A percentile compares a stretch with the other conserved stretches of the same genome.
These are phyloP conservation scores for Schizosaccharomyces octosporus DNA, from an alignment of 805 yeast species.

Conservation along the genomic window DNA sequence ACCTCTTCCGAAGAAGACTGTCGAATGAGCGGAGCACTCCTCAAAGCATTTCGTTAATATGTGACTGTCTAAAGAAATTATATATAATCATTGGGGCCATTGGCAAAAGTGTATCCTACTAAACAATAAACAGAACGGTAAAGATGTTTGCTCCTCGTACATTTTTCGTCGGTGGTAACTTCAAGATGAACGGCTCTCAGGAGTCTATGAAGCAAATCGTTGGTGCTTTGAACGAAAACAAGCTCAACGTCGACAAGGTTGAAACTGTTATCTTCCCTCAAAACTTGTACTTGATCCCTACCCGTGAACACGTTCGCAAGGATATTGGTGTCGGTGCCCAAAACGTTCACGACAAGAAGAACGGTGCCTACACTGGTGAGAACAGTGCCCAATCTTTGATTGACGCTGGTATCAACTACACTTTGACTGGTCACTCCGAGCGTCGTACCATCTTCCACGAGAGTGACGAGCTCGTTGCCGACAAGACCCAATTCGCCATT, in stretches of 20 bases:
- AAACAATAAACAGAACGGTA: neutral
- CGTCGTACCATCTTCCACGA: slow-evolving; percentile 87
- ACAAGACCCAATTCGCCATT: slow-evolving; percentile 80
- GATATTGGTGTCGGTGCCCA: slow-evolving; percentile 69
- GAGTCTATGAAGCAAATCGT: slow-evolving; percentile 63
- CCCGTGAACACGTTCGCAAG: slow-evolving; percentile 41
- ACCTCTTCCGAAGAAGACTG: neutral
- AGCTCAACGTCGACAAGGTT: slow-evolving; percentile 30
- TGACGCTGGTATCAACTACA: slow-evolving; percentile 87
- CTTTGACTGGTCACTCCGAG: slow-evolving; percentile 92
- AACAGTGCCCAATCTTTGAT: slow-evolving; percentile 27
- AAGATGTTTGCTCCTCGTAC: slow-evolving; percentile 34
- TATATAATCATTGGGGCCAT: too few species aligned
- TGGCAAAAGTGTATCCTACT: too few species aligned
- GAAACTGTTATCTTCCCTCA: slow-evolving; percentile 92
- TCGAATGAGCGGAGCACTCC: neutral
- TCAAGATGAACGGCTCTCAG: slow-evolving; percentile 92
- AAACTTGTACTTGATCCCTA: slow-evolving; percentile 65
- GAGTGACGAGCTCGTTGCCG: slow-evolving; percentile 60
- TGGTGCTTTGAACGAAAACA: slow-evolving; percentile 55
- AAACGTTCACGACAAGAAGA: slow-evolving; percentile 62
- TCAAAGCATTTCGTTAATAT: neutral
- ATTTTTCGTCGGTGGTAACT: slow-evolving; percentile 97
- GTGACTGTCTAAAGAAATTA: slow-evolving; percentile 2
- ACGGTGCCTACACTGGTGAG: slow-evolving; percentile 98